phyloP scores from a whole-genome alignment of 2,329 filamentous ascomycete genomes.

The Alternaria burnsii region DNA sequence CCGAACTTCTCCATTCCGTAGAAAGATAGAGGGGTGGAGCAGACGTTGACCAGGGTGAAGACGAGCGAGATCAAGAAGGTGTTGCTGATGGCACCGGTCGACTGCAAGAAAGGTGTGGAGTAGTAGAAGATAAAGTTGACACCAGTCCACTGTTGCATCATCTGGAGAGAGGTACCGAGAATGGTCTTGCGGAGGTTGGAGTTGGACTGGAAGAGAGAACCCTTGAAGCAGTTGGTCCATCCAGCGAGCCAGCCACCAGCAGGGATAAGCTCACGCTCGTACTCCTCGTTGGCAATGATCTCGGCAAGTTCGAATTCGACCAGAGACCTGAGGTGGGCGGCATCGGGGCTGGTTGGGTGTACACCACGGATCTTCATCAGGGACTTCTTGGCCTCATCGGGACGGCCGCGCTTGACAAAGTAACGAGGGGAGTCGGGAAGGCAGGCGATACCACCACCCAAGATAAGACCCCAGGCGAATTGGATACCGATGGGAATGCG shows the following conservation, averaged over 20 bases:
- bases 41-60: constrained; percentile 88
- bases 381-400: constrained; percentile 63
- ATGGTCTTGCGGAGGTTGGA: constrained; percentile 58
- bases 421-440: constrained; percentile 88
- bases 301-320: constrained; percentile 81
- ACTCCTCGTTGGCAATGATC: constrained; percentile 89
- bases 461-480: constrained; percentile 80
- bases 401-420: constrained; percentile 84
- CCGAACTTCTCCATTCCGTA: constrained; percentile 84
- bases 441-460: constrained; percentile 74
- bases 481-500: constrained; percentile 83
- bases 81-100: constrained; percentile 75
- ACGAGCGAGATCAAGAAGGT: constrained; percentile 84
- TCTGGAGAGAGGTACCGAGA: constrained; percentile 59
- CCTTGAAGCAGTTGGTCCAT: constrained; percentile 73
- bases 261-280: constrained; percentile 67
- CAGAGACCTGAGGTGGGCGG: constrained; percentile 1
- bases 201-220: constrained; percentile 62
- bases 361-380: constrained; percentile 7
- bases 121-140: constrained; percentile 78
- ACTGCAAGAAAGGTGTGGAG: constrained; percentile 82
- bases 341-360: not conserved
- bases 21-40: constrained; percentile 86
- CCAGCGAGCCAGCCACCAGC: constrained; percentile 52
- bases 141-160: constrained; percentile 71